These are phyloP conservation scores for Backusella luteola DNA, from an alignment of 192 early-diverging fungal genomes.

Conservation along the genomic window DNA sequence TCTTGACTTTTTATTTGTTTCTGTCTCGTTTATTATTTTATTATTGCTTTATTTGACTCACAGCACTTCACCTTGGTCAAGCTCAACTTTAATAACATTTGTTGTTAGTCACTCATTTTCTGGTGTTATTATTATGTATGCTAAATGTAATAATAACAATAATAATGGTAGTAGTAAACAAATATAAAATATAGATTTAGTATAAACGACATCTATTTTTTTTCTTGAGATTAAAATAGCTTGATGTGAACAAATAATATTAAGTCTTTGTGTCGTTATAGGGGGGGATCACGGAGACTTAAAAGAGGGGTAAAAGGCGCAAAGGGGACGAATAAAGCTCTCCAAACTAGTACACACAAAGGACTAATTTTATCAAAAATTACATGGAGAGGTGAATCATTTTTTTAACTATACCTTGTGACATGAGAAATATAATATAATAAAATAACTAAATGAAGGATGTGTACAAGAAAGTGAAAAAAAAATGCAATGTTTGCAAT, in stretches of 20 bases:
- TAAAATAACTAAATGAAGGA: not conserved
- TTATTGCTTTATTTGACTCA: not conserved
- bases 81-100: not conserved
- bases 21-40: not conserved
- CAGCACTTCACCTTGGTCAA: not conserved
- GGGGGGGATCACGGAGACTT: not conserved
- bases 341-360: not conserved
- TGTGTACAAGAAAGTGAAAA: not conserved
- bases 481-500: not conserved
- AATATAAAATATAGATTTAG: not conserved
- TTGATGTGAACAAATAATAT: slow-evolving; percentile 5
- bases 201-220: not conserved
- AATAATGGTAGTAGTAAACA: not conserved
- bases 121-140: not conserved
- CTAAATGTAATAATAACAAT: no score
- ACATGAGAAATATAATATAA: not conserved
- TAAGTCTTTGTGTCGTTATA: not conserved
- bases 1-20: slow-evolving; percentile 7
- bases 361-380: not conserved
- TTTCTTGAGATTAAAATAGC: slow-evolving; percentile 4
- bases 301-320: slow-evolving; percentile 1
- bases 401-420: not conserved
- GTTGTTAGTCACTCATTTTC: not conserved
- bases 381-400: not conserved
- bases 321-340: slow-evolving; percentile 1